Base-by-base conservation (phyloP, 306 rosid species). In the Elaeagnus macrophylla region DNA sequence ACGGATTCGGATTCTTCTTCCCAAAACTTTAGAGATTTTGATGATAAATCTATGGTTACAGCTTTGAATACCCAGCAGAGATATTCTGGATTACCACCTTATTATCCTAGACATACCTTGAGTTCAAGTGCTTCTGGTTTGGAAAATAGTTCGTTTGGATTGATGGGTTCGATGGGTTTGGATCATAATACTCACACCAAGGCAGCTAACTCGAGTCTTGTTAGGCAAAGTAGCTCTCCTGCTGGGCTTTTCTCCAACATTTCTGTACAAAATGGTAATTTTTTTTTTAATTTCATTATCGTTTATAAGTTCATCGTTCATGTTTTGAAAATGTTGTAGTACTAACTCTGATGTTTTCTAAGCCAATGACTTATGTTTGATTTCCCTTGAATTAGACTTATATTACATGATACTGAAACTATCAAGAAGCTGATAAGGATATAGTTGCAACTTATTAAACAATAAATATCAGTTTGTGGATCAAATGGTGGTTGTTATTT, bases 71-170 rank as follows among this genome's bases (percentile, higher is more conserved):
- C 85, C 0, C 73, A 65, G 57, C 57, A 69, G 35, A 76, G 77
- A 10, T 82, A 59, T 67, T 56, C 64, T 54, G 74, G 73, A 9
- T 65, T 83, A 16, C 97, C 97, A 7, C 97, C 94, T 56, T 83
- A 90, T 61, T 90, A 90, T 70, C 97, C 91, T 15, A 77, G 88
- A 37, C 85, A 76, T 19, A 67, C 56, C 74, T 70, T 83, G 45
- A 42, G 70, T 17, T 52, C 69, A 1, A 67, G 41, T 62, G 38
- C 36, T 10, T 53, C 86, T 41, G 46, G 75, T 11, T 44, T 80
- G 73, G 78, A 77, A 49, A 70, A 64, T 19, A 62, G 59, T 51
- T 74, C 86, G 2, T 76, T 65, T 67, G 88, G 82, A 9, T 54
- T 79, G 56, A 36, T 71, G 59, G 75, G 66, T 68, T 81, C 94